Conservation (phyloP, 305 asterid species). For the Solanum aculeatissimum region DNA sequence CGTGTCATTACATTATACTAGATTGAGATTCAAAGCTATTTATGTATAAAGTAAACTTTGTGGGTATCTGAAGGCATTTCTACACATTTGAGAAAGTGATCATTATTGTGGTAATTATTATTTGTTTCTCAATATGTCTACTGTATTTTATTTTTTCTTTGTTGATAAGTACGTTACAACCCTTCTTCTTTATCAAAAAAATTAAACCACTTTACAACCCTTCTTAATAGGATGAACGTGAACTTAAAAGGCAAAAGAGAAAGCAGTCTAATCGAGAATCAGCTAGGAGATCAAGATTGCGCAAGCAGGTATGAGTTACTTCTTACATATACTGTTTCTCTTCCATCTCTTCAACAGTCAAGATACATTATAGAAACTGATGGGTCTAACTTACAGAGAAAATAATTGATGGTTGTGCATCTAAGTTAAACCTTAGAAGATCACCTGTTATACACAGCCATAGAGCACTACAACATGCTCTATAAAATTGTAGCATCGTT, state of each 20-base stretch:
- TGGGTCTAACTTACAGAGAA: background rate
- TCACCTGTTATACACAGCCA: background rate
- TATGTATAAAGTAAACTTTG: background rate
- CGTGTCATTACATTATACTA: background rate
- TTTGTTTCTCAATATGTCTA: background rate
- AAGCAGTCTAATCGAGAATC: conserved; percentile 97
- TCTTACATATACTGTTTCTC: background rate
- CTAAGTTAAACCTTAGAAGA: background rate
- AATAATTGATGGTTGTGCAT: background rate
- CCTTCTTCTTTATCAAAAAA: background rate
- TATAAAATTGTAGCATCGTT: background rate
- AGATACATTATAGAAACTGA: background rate
- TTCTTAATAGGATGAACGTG: conserved; percentile 70
- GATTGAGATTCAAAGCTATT: background rate
- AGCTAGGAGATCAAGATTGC: conserved; percentile 92
- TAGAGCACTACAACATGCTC: background rate
- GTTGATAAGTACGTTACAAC: background rate
- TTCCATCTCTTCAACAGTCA: background rate
- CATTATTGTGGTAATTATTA: background rate
- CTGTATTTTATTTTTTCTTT: background rate
- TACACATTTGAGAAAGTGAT: background rate
- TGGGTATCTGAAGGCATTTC: background rate
- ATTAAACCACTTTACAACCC: background rate
- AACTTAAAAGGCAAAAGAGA: conserved; percentile 80
- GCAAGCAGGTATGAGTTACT: conserved; percentile 62